Conservation (phyloP, 345 rosid species). For the Citrus mangshanensis region DNA sequence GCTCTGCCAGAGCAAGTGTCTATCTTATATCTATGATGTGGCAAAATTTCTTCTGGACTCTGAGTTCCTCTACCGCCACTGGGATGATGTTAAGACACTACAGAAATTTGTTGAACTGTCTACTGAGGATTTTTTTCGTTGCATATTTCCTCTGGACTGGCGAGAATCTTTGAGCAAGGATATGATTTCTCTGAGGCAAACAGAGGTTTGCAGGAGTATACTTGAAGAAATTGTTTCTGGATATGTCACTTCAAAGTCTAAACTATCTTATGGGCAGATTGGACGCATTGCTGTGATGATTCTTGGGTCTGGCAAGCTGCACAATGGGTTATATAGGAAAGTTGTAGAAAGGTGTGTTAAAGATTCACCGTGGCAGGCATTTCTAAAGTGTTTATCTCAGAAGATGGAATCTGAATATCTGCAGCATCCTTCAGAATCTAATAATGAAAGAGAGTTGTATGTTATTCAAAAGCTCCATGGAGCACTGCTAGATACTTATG, state of each 20-base stretch:
- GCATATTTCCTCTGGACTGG: conserved; percentile 39
- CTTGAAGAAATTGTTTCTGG: conserved; percentile 20
- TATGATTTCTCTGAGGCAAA: conserved; percentile 33
- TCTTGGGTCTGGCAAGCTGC: conserved; percentile 38
- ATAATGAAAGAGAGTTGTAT: background rate
- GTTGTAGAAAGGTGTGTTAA: conserved; percentile 6
- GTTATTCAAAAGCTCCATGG: conserved; percentile 18
- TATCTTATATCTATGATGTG: conserved; percentile 26
- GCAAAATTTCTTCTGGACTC: conserved; percentile 30
- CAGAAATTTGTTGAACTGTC: conserved; percentile 15
- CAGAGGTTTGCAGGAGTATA: conserved; percentile 16
- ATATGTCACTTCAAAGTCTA: background rate
- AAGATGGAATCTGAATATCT: background rate
- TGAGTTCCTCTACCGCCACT: background rate
- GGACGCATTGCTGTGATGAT: conserved; percentile 34
- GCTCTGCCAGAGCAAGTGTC: conserved; percentile 24
- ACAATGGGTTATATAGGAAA: background rate
- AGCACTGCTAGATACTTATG: conserved; percentile 33
- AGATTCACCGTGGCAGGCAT: conserved; percentile 29
- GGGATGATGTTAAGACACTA: background rate
- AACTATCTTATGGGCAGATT: conserved; percentile 34
- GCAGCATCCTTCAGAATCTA: background rate
- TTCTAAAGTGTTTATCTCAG: conserved; percentile 18
- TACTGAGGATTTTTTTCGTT: conserved; percentile 9
- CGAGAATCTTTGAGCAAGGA: conserved; percentile 22